Evolutionary conservation across 2,329 filamentous ascomycete species (phyloP).

Genomic region (Fusarium globosum): DNA sequence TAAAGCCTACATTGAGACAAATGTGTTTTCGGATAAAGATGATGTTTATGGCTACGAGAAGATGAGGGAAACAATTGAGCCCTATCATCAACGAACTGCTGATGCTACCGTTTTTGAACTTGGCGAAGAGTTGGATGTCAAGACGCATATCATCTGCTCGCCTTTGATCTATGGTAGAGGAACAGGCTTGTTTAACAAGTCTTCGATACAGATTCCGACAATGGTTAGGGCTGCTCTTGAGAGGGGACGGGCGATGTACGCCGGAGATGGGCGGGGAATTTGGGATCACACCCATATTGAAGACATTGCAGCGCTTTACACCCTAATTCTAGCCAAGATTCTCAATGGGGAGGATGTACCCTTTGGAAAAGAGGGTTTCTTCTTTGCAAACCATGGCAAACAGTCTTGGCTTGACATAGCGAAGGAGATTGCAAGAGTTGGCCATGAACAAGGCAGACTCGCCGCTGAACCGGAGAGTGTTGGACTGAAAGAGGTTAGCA

Average conservation of each 20-base stretch:
- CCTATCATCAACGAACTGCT: constrained; percentile 7
- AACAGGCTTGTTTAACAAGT: constrained; percentile 12
- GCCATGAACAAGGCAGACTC: background rate
- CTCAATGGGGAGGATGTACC: background rate
- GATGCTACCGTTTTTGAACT: constrained; percentile 6
- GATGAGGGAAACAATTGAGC: background rate
- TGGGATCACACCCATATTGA: constrained; percentile 11
- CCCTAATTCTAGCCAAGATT: background rate
- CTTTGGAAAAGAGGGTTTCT: background rate
- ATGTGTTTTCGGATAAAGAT: background rate
- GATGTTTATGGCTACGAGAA: constrained; percentile 9
- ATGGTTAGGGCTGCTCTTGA: background rate
- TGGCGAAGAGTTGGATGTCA: background rate
- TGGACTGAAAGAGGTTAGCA: background rate
- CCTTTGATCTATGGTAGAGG: constrained; percentile 10
- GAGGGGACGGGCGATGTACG: background rate
- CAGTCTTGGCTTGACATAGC: constrained; percentile 4
- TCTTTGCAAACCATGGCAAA: background rate
- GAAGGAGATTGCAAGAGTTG: constrained; percentile 1
- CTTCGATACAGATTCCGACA: constrained; percentile 5
- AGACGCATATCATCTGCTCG: constrained; percentile 9
- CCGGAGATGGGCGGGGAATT: background rate
- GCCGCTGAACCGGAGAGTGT: background rate
- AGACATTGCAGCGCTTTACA: background rate
- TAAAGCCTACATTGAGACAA: background rate